These are phyloP conservation scores for Fusarium sp. DNA, from an alignment of 2,329 filamentous ascomycete genomes.

Conservation along the genomic window DNA sequence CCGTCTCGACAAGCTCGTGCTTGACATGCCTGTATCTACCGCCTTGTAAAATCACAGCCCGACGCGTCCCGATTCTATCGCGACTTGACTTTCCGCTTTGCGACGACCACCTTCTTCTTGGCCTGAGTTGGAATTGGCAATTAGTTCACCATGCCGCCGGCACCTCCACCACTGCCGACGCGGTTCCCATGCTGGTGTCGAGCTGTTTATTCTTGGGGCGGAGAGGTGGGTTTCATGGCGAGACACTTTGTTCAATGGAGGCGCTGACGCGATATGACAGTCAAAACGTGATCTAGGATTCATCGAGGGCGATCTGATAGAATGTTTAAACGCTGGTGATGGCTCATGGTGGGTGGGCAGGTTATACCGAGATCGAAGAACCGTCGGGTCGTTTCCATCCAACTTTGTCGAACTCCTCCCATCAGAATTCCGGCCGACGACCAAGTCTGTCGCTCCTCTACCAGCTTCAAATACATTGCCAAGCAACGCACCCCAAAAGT, in stretches of 20 bases:
- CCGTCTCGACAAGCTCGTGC: slow-evolving; percentile 24
- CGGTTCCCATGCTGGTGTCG: slow-evolving; percentile 93
- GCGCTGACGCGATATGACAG: slow-evolving; percentile 58
- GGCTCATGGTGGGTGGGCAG: slow-evolving; percentile 99
- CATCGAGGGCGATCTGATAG: slow-evolving; percentile 97
- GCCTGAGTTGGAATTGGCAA: slow-evolving; percentile 19
- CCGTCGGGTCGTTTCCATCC: slow-evolving; percentile 94
- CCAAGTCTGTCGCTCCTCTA: slow-evolving; percentile 73
- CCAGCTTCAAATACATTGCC: slow-evolving; percentile 69
- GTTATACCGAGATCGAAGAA: slow-evolving; percentile 88
- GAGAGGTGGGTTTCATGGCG: slow-evolving; percentile 71
- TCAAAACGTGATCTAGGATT: slow-evolving; percentile 96
- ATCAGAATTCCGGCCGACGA: slow-evolving; percentile 85
- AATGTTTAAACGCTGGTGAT: slow-evolving; percentile 97
- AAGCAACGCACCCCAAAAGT: slow-evolving; percentile 70
- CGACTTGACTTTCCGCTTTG: slow-evolving; percentile 24
- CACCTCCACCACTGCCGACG: slow-evolving; percentile 76
- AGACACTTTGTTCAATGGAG: neutral
- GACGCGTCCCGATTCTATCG: slow-evolving; percentile 32
- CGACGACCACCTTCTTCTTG: slow-evolving; percentile 11
- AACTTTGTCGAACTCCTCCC: slow-evolving; percentile 96
- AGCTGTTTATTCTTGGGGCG: slow-evolving; percentile 94
- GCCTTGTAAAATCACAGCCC: slow-evolving; percentile 32
- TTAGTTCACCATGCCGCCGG: slow-evolving; percentile 64
- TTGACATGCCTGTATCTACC: slow-evolving; percentile 45